A percentile compares a stretch with the other conserved stretches of the same genome.
Conservation (phyloP, 169 alveolate genomes). For the Plasmodium gonderi region DNA sequence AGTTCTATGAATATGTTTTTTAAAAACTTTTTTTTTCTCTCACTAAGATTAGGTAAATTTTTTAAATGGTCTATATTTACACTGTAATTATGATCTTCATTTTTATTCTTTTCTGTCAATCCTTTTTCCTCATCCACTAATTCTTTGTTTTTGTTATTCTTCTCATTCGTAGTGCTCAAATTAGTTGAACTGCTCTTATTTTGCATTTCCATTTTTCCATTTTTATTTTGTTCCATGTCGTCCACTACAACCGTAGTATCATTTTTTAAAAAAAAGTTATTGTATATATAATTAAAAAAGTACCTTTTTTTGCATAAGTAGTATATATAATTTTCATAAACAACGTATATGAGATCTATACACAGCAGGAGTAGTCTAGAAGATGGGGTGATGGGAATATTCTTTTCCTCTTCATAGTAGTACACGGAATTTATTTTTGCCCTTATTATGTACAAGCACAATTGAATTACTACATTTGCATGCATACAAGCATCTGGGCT, state of each 20-base stretch:
- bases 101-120: neutral
- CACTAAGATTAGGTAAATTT: slow-evolving; percentile 28
- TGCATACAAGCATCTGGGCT: slow-evolving; percentile 63
- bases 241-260: neutral
- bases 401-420: slow-evolving; percentile 46
- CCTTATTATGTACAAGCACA: slow-evolving; percentile 47
- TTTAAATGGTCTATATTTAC: slow-evolving; percentile 41
- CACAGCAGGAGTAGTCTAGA: slow-evolving; percentile 59
- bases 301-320: slow-evolving; percentile 65
- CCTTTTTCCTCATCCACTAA: neutral
- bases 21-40: slow-evolving; percentile 14
- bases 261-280: slow-evolving; percentile 15
- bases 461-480: slow-evolving; percentile 61
- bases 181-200: too few species aligned
- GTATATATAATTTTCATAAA: slow-evolving; percentile 71
- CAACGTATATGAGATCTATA: slow-evolving; percentile 62
- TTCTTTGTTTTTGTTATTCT: neutral
- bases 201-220: neutral
- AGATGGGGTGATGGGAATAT: slow-evolving; percentile 47
- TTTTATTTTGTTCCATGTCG: neutral
- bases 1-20: slow-evolving; percentile 48
- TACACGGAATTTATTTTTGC: slow-evolving; percentile 49
- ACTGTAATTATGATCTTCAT: neutral
- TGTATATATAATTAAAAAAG: slow-evolving; percentile 36
- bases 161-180: too few species aligned